A percentile compares a stretch with the other conserved stretches of the same genome.
Conservation (phyloP, 768 basidiomycete genomes). For the Mycena filopes region DNA sequence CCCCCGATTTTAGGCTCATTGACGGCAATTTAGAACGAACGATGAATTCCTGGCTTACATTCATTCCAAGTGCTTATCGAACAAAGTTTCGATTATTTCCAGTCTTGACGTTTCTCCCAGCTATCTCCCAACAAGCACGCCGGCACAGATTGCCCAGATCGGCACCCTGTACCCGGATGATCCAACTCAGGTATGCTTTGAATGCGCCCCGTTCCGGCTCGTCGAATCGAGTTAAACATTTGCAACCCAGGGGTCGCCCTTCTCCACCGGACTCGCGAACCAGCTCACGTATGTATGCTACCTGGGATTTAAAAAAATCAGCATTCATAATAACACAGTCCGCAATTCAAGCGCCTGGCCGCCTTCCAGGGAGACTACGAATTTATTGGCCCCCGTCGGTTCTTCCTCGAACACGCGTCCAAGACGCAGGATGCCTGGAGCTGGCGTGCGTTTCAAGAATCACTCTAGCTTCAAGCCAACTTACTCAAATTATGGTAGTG, state of each 20-base stretch:
- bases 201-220: neutral
- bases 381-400: slow-evolving; percentile 13
- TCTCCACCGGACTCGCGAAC: slow-evolving; percentile 23
- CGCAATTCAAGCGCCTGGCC: slow-evolving; percentile 28
- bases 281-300: slow-evolving; percentile 12
- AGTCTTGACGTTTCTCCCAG: neutral
- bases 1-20: neutral
- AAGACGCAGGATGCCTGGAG: slow-evolving; percentile 25
- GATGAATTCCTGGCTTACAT: slow-evolving; percentile 18
- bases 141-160: slow-evolving; percentile 10
- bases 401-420: slow-evolving; percentile 24
- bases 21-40: slow-evolving; percentile 25
- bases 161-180: slow-evolving; percentile 22
- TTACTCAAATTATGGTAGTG: slow-evolving; percentile 1
- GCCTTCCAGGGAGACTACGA: slow-evolving; percentile 26
- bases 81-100: neutral
- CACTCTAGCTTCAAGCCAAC: neutral
- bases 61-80: slow-evolving; percentile 7
- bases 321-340: slow-evolving; percentile 1
- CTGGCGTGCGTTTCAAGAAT: slow-evolving; percentile 9
- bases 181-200: slow-evolving; percentile 15
- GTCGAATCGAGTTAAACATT: neutral
- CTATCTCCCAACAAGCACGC: slow-evolving; percentile 10
- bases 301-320: neutral
- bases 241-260: slow-evolving; percentile 14